A percentile compares a stretch with the other conserved stretches of the same genome.
Conservation (phyloP, 352 stramenopile species). For the Phytophthora crassamura region DNA sequence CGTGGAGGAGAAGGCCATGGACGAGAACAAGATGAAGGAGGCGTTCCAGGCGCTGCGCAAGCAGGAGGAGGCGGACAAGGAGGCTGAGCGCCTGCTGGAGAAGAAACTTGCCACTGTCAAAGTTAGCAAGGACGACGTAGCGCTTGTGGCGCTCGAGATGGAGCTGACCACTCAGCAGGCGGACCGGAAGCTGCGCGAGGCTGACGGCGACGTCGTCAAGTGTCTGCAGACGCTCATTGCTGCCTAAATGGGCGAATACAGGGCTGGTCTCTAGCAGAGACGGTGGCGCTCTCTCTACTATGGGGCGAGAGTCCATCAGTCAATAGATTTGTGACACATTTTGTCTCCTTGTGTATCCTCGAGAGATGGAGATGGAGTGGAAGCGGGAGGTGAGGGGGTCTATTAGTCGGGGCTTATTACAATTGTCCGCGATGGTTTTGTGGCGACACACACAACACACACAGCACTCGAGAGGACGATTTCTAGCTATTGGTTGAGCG, state of each 20-base stretch:
- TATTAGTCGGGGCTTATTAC: background rate
- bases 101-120: constrained; percentile 85
- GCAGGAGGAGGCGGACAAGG: constrained; percentile 86
- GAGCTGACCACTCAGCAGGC: constrained; percentile 74
- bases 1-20: constrained; percentile 89
- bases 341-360: background rate
- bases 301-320: background rate
- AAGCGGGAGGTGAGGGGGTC: constrained; percentile 7
- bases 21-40: constrained; percentile 90
- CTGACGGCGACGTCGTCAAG: constrained; percentile 69
- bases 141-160: constrained; percentile 82
- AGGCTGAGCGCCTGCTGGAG: constrained; percentile 77
- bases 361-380: too few relatives aligned
- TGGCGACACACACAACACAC: constrained; percentile 11
- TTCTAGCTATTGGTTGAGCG: constrained; percentile 13
- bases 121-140: constrained; percentile 82
- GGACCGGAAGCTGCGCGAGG: constrained; percentile 86
- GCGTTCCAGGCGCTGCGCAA: constrained; percentile 79
- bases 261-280: too few relatives aligned
- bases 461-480: background rate
- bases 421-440: background rate
- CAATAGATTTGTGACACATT: constrained; percentile 35
- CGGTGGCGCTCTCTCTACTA: too few relatives aligned
- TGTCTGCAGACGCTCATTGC: constrained; percentile 72
- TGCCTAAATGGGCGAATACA: constrained; percentile 11